Base-by-base conservation (phyloP, 164 flowering plant genomes). In the Magnolia changhungtana region DNA sequence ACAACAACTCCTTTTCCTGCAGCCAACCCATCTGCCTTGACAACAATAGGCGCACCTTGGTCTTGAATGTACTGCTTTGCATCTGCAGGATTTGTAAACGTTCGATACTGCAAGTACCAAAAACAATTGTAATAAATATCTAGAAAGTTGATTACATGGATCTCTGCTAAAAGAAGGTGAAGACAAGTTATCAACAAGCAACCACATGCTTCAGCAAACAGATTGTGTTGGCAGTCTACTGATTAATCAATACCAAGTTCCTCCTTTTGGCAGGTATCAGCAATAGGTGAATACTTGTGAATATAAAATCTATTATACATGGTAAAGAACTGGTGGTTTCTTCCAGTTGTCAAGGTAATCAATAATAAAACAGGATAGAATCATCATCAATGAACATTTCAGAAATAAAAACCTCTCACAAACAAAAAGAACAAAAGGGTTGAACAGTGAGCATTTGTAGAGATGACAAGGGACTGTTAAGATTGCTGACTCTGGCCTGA, bases 1-100 rank as follows among this genome's bases (percentile, higher is more conserved):
- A 96, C 98, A 79, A 91, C 81, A 66, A 93, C 99, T 78, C 99
- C 97, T 85, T 96, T 96, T 72, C 99, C 99, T 73, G 99, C 97
- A 74, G 97, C 98, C 79, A 96, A 77, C 37, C 99, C 98, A 84
- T 96, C 99, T 45, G 96, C 96, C 82, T 96, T 96, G 69, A 96
- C 79, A 45, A 96, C 99, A 76, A 96, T 93, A 2, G 99, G 99
- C 24, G 89, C 88, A 27, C 99, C 97, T 89, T 92, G 92, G 61
- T 90, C 90, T 82, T 87, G 77, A 66, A 96, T 90, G 77, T 93
- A 93, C 49, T 87, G 80, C 83, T 96, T 92, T 74, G 99, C 99
- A 31, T 87, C 87, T 50, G 82, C 71, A 74, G 99, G 82, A 65
- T 93, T 91, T 49, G 94, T 82, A 80, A 96, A 96, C 37, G 95